Percentiles rank a stretch among this genome's conserved stretches.
Evolutionary conservation across 176 grass and related monocot species (phyloP).

Genomic region (Avena sativa): DNA sequence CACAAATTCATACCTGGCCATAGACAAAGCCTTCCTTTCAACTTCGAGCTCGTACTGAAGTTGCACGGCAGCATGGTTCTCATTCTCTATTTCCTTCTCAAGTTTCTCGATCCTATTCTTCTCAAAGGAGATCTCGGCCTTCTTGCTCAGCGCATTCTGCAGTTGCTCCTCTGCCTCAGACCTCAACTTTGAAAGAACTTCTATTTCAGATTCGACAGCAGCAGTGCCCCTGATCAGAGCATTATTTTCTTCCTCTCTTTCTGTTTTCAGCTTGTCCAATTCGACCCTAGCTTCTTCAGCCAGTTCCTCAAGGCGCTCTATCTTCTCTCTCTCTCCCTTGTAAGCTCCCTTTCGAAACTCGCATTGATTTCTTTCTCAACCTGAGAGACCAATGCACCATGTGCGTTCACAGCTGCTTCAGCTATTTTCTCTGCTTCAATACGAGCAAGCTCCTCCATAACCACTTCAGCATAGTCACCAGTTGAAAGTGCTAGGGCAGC

Average conservation of each 20-base stretch:
- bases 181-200: constrained; percentile 67
- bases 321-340: constrained; percentile 66
- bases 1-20: constrained; percentile 44
- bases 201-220: constrained; percentile 86
- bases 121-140: constrained; percentile 78
- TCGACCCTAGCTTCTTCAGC: constrained; percentile 72
- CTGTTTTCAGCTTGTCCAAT: constrained; percentile 64
- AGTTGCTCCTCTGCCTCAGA: constrained; percentile 80
- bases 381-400: constrained; percentile 75
- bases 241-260: constrained; percentile 79
- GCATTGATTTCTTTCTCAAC: constrained; percentile 85
- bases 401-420: constrained; percentile 75
- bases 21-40: not conserved
- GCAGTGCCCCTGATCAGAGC: constrained; percentile 61
- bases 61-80: not conserved
- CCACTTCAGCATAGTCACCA: constrained; percentile 61
- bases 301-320: constrained; percentile 70
- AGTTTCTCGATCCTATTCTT: constrained; percentile 71
- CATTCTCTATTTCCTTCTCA: not conserved
- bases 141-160: constrained; percentile 71
- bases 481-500: constrained; percentile 37
- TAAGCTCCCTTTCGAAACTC: constrained; percentile 68
- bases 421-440: constrained; percentile 85
- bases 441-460: constrained; percentile 77
- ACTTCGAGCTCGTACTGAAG: constrained; percentile 63